phyloP scores from a whole-genome alignment of 306 rosid genomes.

The Cucumis cinereus region DNA sequence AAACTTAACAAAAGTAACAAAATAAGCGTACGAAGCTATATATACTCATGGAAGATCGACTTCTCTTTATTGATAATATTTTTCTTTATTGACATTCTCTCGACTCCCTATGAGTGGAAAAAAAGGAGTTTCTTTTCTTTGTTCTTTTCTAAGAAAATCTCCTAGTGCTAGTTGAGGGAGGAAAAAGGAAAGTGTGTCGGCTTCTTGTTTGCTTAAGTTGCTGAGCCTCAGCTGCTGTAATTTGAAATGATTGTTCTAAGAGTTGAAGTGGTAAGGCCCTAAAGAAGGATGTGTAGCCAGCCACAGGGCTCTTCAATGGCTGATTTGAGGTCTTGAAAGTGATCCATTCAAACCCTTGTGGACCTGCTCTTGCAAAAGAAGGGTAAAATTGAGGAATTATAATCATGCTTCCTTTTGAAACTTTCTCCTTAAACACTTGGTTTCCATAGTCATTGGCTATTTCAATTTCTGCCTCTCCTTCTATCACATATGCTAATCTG shows the following conservation, averaged over 20 bases:
- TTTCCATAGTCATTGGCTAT: constrained; percentile 8
- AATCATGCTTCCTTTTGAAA: constrained; percentile 5
- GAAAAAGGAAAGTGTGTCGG: constrained; percentile 9
- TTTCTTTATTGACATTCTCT: no score
- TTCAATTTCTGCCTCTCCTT: constrained; percentile 14
- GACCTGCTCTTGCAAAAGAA: background rate
- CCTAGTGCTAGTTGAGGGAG: background rate
- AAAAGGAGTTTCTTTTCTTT: no score
- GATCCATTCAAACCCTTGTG: constrained; percentile 13
- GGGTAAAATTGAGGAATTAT: constrained; percentile 14
- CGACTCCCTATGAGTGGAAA: no score
- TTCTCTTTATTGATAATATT: no score
- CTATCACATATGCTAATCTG: constrained; percentile 12
- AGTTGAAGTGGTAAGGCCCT: constrained; percentile 9
- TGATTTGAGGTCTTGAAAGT: constrained; percentile 10
- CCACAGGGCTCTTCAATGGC: constrained; percentile 14
- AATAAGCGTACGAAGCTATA: no score
- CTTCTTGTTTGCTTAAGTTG: constrained; percentile 9
- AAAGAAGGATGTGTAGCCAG: constrained; percentile 13
- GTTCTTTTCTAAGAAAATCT: no score
- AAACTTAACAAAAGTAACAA: no score
- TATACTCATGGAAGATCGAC: no score
- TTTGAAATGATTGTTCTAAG: constrained; percentile 5
- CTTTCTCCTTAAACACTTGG: constrained; percentile 6
- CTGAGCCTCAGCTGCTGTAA: constrained; percentile 5